phyloP scores from a whole-genome alignment of 805 yeast species.

The Candida pseudoglaebosa region DNA sequence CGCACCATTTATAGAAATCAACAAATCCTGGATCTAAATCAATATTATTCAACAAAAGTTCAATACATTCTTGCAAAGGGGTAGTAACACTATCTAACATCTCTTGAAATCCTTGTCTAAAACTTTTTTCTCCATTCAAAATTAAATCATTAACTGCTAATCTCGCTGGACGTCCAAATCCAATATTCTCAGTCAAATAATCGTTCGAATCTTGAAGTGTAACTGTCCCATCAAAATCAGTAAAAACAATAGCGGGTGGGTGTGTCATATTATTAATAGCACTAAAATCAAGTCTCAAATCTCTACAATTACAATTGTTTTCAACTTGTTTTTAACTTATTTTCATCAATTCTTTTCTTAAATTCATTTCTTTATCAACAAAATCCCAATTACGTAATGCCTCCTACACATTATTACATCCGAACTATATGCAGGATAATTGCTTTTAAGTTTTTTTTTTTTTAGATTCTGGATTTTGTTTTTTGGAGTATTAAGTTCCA shows the following conservation, averaged over 20 bases:
- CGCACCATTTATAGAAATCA: constrained; percentile 76
- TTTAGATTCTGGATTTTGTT: no score
- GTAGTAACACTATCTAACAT: constrained; percentile 79
- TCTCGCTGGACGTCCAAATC: constrained; percentile 75
- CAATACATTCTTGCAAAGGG: constrained; percentile 81
- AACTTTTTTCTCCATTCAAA: constrained; percentile 60
- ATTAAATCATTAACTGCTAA: constrained; percentile 66
- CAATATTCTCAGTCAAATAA: constrained; percentile 80
- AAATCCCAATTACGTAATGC: no score
- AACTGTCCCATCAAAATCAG: constrained; percentile 98
- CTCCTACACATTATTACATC: no score
- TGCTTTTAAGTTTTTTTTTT: no score
- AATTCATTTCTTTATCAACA: no score
- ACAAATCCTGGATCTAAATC: constrained; percentile 88
- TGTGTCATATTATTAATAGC: neutral
- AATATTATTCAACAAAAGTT: constrained; percentile 58
- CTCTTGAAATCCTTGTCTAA: constrained; percentile 76
- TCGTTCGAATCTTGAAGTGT: constrained; percentile 95
- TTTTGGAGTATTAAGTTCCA: no score
- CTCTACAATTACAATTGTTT: no score
- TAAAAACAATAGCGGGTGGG: constrained; percentile 74
- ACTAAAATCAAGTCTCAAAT: no score
- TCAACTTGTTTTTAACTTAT: no score
- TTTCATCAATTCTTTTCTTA: no score
- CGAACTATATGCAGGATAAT: no score